Percentiles rank a stretch among this genome's conserved stretches.
These are phyloP conservation scores for Xylariaceae sp. DNA, from an alignment of 2,329 filamentous ascomycete species.

Conservation along the genomic window DNA sequence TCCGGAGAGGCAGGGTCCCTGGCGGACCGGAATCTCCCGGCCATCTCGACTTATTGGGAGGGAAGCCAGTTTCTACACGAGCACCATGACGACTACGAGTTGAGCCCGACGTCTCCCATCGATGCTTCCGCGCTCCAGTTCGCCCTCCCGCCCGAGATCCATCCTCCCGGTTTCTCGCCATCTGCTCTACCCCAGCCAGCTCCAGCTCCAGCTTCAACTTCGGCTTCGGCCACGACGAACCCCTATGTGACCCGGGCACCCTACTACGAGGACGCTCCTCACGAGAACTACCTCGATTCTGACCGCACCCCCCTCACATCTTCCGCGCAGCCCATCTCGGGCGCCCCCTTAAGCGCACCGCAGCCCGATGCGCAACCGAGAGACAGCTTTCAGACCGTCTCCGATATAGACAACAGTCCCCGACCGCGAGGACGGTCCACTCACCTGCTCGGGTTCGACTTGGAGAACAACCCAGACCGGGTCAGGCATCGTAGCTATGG, in stretches of 20 bases:
- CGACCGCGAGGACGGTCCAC: conserved; percentile 37
- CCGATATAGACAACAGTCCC: conserved; percentile 48
- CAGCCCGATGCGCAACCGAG: conserved; percentile 38
- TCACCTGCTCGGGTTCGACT: conserved; percentile 49
- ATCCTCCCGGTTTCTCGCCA: conserved; percentile 27
- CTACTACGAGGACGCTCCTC: conserved; percentile 38
- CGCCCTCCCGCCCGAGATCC: conserved; percentile 49
- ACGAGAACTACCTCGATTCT: conserved; percentile 45
- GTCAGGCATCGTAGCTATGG: conserved; percentile 53
- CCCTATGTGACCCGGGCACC: conserved; percentile 31
- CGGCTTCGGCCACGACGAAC: conserved; percentile 24
- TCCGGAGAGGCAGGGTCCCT: conserved; percentile 18
- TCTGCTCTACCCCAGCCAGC: conserved; percentile 10
- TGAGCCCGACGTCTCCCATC: conserved; percentile 44
- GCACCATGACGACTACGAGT: conserved; percentile 30
- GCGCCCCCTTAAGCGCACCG: conserved; percentile 37
- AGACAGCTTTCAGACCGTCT: conserved; percentile 54
- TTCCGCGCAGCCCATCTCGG: conserved; percentile 50
- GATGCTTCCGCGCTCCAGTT: conserved; percentile 49
- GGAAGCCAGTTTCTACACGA: conserved; percentile 36
- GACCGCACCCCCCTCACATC: conserved; percentile 54
- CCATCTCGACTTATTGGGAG: conserved; percentile 50
- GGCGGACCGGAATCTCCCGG: conserved; percentile 32
- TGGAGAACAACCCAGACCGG: conserved; percentile 53
- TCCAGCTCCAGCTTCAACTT: conserved; percentile 16